phyloP scores from a whole-genome alignment of 495 filamentous ascomycete genomes.

The Neurospora sp. region DNA sequence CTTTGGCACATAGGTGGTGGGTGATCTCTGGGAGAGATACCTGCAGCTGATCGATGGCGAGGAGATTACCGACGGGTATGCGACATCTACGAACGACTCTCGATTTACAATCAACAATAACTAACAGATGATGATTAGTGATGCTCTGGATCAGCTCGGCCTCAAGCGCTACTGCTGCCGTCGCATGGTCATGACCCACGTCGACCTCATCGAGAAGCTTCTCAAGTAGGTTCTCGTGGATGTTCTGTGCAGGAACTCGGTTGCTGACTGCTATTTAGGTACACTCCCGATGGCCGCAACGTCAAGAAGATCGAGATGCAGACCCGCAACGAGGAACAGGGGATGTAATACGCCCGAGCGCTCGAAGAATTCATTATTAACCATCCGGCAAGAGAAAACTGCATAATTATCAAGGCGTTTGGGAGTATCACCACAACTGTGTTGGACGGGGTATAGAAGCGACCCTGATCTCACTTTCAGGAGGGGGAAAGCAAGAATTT shows the following conservation, averaged over 20 bases:
- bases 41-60: conserved; percentile 74
- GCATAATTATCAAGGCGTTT: not conserved
- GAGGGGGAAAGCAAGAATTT: not conserved
- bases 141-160: conserved; percentile 87
- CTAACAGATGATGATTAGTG: conserved; percentile 38
- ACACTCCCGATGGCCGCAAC: conserved; percentile 43
- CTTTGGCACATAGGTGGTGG: conserved; percentile 59
- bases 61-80: conserved; percentile 66
- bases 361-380: not conserved
- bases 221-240: conserved; percentile 56
- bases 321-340: not conserved
- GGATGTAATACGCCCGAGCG: not conserved
- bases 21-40: conserved; percentile 94
- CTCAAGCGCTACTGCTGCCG: conserved; percentile 96
- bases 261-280: conserved; percentile 19
- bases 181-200: conserved; percentile 99
- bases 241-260: not conserved
- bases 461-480: not conserved
- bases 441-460: not conserved
- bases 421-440: not conserved
- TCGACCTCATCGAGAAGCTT: conserved; percentile 96
- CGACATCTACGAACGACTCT: not conserved
- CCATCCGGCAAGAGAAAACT: not conserved
- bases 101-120: not conserved
- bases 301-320: conserved; percentile 36